A percentile compares a stretch with the other conserved stretches of the same genome.
These are phyloP conservation scores for Galerina sulciceps DNA, from an alignment of 768 basidiomycete genomes.

Conservation along the genomic window DNA sequence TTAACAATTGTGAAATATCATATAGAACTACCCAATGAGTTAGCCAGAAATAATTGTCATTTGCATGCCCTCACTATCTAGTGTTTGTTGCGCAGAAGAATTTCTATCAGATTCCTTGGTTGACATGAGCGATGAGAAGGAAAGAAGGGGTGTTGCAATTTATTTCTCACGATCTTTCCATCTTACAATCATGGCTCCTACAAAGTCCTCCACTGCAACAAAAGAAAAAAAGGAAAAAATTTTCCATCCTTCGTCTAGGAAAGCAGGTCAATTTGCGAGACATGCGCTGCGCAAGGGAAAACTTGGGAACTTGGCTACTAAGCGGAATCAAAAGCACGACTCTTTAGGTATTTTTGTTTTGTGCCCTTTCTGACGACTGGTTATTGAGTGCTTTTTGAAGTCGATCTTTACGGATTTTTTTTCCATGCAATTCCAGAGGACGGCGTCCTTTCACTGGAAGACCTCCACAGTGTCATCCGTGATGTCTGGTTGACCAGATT, in stretches of 20 bases:
- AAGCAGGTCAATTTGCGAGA: slow-evolving; percentile 76
- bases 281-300: slow-evolving; percentile 71
- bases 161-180: slow-evolving; percentile 30
- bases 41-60: not conserved
- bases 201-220: slow-evolving; percentile 32
- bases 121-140: slow-evolving; percentile 34
- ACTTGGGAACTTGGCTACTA: slow-evolving; percentile 57
- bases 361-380: not conserved
- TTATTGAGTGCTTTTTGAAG: slow-evolving; percentile 39
- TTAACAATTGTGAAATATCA: slow-evolving; percentile 87
- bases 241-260: slow-evolving; percentile 83
- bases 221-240: slow-evolving; percentile 72
- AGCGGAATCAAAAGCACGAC: slow-evolving; percentile 60
- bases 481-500: slow-evolving; percentile 78
- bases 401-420: slow-evolving; percentile 77
- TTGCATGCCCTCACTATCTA: slow-evolving; percentile 58
- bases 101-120: slow-evolving; percentile 63
- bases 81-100: slow-evolving; percentile 68
- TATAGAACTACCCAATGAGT: slow-evolving; percentile 62
- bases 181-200: slow-evolving; percentile 36
- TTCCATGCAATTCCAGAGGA: slow-evolving; percentile 70
- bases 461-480: slow-evolving; percentile 65
- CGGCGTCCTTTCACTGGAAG: slow-evolving; percentile 59
- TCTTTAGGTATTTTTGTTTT: slow-evolving; percentile 43
- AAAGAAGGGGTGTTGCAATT: not conserved